Base-by-base conservation (phyloP, 768 basidiomycete species). In the Collybia sordida region DNA sequence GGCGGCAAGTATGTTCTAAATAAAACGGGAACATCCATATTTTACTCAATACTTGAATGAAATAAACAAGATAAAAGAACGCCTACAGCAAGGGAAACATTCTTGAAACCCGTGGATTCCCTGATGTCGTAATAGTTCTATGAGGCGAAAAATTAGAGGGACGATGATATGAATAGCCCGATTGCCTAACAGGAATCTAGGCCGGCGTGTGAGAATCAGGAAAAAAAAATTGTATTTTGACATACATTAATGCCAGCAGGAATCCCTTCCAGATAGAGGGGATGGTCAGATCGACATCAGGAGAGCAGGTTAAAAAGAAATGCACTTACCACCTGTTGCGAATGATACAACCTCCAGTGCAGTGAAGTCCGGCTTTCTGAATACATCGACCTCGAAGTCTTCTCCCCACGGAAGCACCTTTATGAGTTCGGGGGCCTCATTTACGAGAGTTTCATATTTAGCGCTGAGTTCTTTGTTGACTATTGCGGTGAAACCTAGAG, bases 291-390 rank as follows among this genome's bases (percentile, higher is more conserved):
- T 39, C 31, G 37, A 17, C 11, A 40, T 27, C 14, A 6, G 3
- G 31, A 31, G 9, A 11, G 14, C 9, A 31, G 14, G 9, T 3
- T 11, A 14, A 12, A 31, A 31, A 14, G 31, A 14, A 11, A 14
- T 9, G 14, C 6, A 47, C 73, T 58, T 57, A 87, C 91, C 90
- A 54, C 88, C 89, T 2, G 89, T 93, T 11, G 90, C 86, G 58
- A 93, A 94, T 5, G 81, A 79, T 28, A 93, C 75, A 36, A 93
- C 81, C 59, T 94, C 88, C 51, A 94, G 72, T 2, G 91, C 89
- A 1, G 87, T 90, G 62, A 93, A 94, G 60, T 93, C 93, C 3
- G 92, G 92, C 61, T 90, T 91, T 47, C 82, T 78, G 75, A 94
- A 94, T 3, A 80, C 66, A 40, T 86, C 83, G n/a, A 84, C 82